Evolutionary conservation across 495 filamentous ascomycete genomes (phyloP), one percentile per base, ranked within the genome.

Genomic region (Annulohypoxylon maeteangense): DNA sequence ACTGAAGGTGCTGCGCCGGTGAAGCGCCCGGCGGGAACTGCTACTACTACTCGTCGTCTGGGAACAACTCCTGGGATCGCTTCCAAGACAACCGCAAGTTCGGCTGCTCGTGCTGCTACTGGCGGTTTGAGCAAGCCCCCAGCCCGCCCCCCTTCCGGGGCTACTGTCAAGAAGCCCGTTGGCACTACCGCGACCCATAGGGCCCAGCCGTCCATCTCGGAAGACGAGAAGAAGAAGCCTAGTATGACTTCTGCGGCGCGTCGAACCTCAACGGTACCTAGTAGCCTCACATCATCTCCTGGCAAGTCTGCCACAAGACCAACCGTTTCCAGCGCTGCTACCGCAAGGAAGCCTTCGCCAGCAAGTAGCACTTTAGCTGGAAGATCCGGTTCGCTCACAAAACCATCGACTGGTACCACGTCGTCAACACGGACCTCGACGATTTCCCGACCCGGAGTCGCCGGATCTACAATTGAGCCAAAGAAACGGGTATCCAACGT

Each of bases 401-500:
- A 78, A 20, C 68, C 78, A 6, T 64, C 78, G 29, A 62, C 76
- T 0, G 77, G 75, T 18, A 68, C 75, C 34, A 70, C 79, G n/a
- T 34, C 75, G 20, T 65, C 83, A 18, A 67, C 73, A 45, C 73
- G 78, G 10, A 72, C 78, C 2, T 58, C 76, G 22, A 70, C 77
- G 12, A 34, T 48, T 31, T 60, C 76, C 1, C 78, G 79, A 34
- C 68, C 83, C 6, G 60, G 80, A 23, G 54, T 67, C 50, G 68
- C 79, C 20, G 75, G 81, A 16, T 56, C 79, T 5, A 81, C 76
- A 0, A 68, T 79, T 23, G 85, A 86, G 18, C 77, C 82, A 5
- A 86, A 82, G 76, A 87, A 86, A 75, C 79, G 84, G 11, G 69
- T 87, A 27, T 87, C 86, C 22, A 75, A 76, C 1, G 75, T 74